phyloP scores from a whole-genome alignment of 1,284 basidiomycete species.

The Cryptococcus sp. region DNA sequence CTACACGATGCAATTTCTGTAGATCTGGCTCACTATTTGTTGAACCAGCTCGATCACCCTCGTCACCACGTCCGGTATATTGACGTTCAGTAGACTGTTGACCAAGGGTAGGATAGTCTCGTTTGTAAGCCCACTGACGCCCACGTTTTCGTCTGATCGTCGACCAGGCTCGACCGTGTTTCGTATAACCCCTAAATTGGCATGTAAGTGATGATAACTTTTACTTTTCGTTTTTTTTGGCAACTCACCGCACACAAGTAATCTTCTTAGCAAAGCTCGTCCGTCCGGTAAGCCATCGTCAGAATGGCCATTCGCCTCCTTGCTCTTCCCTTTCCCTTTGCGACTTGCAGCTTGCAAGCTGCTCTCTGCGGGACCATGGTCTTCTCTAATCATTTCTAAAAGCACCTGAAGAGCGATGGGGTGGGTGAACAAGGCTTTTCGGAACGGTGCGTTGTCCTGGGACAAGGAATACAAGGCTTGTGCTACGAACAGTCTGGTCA shows the following conservation, averaged over 20 bases:
- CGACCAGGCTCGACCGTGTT: conserved; percentile 70
- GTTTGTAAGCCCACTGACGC: conserved; percentile 51
- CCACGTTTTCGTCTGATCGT: conserved; percentile 63
- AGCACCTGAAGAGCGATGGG: conserved; percentile 69
- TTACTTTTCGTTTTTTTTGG: not conserved
- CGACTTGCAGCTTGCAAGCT: conserved; percentile 57
- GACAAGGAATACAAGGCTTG: conserved; percentile 88
- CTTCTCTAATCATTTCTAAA: conserved; percentile 64
- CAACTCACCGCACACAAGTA: conserved; percentile 69
- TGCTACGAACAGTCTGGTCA: conserved; percentile 56
- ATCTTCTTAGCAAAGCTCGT: conserved; percentile 58
- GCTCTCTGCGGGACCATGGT: conserved; percentile 32
- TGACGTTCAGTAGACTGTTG: conserved; percentile 66
- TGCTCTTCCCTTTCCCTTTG: conserved; percentile 36
- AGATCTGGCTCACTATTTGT: conserved; percentile 56
- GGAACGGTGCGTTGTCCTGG: conserved; percentile 76
- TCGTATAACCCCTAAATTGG: conserved; percentile 64
- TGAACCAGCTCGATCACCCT: conserved; percentile 62
- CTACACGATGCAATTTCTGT: not conserved
- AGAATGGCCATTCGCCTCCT: conserved; percentile 17
- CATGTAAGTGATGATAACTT: not conserved
- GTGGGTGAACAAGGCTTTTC: conserved; percentile 63
- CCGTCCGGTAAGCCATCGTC: conserved; percentile 42
- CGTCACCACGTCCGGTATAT: conserved; percentile 60
- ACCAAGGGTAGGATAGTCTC: conserved; percentile 73